A percentile compares a stretch with the other conserved stretches of the same genome.
These are phyloP conservation scores for Cetraspora pellucida DNA, from an alignment of 192 early-diverging fungal genomes.

Conservation along the genomic window DNA sequence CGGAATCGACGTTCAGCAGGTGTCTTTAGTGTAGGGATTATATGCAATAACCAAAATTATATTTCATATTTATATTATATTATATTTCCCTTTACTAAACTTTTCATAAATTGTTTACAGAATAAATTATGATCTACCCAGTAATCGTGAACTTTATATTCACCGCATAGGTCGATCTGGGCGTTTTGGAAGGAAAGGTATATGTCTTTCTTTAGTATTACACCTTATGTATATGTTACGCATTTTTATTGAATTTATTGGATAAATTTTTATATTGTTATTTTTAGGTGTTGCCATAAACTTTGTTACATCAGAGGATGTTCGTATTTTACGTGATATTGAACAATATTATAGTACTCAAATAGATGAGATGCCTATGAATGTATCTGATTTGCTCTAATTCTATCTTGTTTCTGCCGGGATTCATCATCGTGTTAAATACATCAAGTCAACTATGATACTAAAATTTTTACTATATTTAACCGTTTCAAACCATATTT, in stretches of 20 bases:
- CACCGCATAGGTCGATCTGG: conserved; percentile 98
- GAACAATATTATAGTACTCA: conserved; percentile 98
- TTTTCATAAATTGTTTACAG: conserved; percentile 27
- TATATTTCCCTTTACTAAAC: background rate
- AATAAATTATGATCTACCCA: conserved; percentile 94
- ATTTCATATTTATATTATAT: background rate
- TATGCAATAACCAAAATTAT: background rate
- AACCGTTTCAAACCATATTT: no score
- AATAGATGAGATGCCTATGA: conserved; percentile 95
- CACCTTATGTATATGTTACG: background rate
- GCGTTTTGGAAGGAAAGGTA: conserved; percentile 93
- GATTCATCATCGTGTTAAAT: no score
- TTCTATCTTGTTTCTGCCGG: no score
- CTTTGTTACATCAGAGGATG: conserved; percentile 95
- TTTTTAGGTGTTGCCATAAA: conserved; percentile 88
- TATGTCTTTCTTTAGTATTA: background rate
- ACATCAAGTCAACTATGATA: no score
- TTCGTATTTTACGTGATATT: conserved; percentile 92
- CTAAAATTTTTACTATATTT: no score
- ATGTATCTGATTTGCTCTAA: conserved; percentile 56
- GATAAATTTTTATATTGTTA: background rate
- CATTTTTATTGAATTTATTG: background rate
- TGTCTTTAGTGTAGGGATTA: conserved; percentile 78
- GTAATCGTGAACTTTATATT: conserved; percentile 97
- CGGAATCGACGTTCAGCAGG: conserved; percentile 99